Evolutionary conservation across 2,329 filamentous ascomycete genomes (phyloP).

Genomic region (Colletotrichum siamense): DNA sequence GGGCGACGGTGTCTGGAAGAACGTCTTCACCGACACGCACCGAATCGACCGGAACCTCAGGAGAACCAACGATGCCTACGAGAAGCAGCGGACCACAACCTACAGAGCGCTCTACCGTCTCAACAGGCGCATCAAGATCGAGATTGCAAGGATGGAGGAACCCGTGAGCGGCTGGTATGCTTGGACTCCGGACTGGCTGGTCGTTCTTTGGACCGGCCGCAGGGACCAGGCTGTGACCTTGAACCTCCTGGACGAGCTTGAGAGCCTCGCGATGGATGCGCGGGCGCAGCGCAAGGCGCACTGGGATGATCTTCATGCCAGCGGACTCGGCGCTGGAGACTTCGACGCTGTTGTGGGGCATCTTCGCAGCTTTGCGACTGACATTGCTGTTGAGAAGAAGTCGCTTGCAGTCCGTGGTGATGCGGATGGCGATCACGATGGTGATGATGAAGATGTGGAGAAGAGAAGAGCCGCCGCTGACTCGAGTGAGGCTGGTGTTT

Average conservation of each 20-base stretch:
- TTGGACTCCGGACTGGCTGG: neutral
- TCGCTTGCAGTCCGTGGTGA: neutral
- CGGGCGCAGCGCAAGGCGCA: neutral
- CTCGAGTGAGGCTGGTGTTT: neutral
- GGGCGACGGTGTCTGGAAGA: neutral
- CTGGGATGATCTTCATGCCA: neutral
- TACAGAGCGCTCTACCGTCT: neutral
- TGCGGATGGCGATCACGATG: neutral
- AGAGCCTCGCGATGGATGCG: neutral
- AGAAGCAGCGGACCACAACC: neutral
- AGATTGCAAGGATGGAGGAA: neutral
- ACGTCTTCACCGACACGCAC: neutral
- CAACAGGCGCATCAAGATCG: neutral
- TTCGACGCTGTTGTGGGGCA: neutral
- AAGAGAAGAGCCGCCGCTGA: neutral
- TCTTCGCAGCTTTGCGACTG: neutral
- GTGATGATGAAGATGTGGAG: neutral
- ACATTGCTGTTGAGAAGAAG: neutral
- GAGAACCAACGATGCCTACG: neutral
- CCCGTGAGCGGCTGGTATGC: neutral
- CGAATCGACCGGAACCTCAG: neutral
- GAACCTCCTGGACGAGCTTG: neutral
- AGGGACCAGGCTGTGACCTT: neutral
- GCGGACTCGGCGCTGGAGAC: neutral
- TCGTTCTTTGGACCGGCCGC: neutral